A percentile compares a stretch with the other conserved stretches of the same genome.
Evolutionary conservation across 208 protist species (phyloP).

Genomic region (Leishmania major): DNA sequence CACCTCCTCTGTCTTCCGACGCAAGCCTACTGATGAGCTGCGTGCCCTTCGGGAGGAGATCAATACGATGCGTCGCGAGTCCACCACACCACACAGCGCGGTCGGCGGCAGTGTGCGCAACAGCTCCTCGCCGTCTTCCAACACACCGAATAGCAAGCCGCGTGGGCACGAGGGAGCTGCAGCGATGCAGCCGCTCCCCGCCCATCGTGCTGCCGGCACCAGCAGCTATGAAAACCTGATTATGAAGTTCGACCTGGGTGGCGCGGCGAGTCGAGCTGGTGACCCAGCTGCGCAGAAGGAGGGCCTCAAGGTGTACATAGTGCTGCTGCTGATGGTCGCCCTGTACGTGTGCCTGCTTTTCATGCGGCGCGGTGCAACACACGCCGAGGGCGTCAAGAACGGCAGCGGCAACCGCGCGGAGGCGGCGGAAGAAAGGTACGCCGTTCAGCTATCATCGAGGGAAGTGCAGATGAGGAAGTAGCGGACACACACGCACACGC

Average conservation of each 20-base stretch:
- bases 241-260: slow-evolving; percentile 19
- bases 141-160: slow-evolving; percentile 1
- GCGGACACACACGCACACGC: background rate
- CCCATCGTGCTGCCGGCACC: background rate
- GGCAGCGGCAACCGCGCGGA: background rate
- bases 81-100: background rate
- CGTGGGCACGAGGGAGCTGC: background rate
- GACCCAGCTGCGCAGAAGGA: slow-evolving; percentile 1
- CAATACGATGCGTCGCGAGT: slow-evolving; percentile 29
- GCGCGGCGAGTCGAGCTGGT: background rate
- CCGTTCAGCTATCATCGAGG: slow-evolving; percentile 10
- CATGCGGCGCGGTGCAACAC: slow-evolving; percentile 19
- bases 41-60: slow-evolving; percentile 52
- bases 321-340: slow-evolving; percentile 42
- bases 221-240: slow-evolving; percentile 6
- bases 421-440: background rate
- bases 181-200: background rate
- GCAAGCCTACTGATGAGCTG: slow-evolving; percentile 43
- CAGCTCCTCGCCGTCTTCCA: background rate
- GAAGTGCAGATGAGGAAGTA: background rate
- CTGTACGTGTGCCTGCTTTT: slow-evolving; percentile 35
- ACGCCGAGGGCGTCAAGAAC: background rate
- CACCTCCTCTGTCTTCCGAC: background rate
- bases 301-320: slow-evolving; percentile 39
- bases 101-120: background rate